These are phyloP conservation scores for Komagataella pastoris DNA, from an alignment of 805 yeast genomes.

Conservation along the genomic window DNA sequence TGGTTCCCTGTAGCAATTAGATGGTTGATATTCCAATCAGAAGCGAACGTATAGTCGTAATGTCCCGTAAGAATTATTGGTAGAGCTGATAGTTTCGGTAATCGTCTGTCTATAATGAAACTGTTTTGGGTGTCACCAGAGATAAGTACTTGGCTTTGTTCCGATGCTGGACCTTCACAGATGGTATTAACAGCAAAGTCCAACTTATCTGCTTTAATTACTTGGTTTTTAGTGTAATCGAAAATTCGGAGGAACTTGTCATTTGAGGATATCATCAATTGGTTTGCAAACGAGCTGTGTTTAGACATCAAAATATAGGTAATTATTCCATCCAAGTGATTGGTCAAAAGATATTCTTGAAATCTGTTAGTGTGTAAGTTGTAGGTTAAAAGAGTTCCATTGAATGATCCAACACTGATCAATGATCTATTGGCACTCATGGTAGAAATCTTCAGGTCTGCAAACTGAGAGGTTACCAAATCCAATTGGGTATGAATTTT, in stretches of 20 bases:
- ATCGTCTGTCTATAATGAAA: constrained; percentile 30
- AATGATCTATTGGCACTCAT: constrained; percentile 26
- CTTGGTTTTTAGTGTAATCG: constrained; percentile 18
- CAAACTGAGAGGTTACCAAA: constrained; percentile 19
- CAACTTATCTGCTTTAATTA: constrained; percentile 9
- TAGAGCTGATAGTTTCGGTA: constrained; percentile 4
- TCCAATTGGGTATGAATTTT: constrained; percentile 7
- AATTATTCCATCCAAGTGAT: constrained; percentile 34
- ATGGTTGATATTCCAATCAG: constrained; percentile 41
- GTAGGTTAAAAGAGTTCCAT: constrained; percentile 32
- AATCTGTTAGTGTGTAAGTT: constrained; percentile 15
- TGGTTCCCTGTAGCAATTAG: constrained; percentile 44
- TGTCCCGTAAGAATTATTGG: constrained; percentile 23
- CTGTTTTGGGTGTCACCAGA: constrained; percentile 37
- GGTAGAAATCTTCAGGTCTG: constrained; percentile 29
- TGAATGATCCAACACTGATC: constrained; percentile 39
- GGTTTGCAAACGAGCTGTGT: constrained; percentile 9
- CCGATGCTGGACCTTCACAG: constrained; percentile 24
- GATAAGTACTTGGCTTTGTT: constrained; percentile 22
- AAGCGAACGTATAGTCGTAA: constrained; percentile 41
- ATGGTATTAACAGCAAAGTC: constrained; percentile 41
- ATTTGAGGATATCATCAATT: constrained; percentile 34
- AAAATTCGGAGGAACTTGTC: constrained; percentile 28
- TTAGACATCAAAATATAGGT: constrained; percentile 29
- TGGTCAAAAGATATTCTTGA: constrained; percentile 26